Conservation (phyloP, 2,329 filamentous ascomycete genomes). For the Verticillium klebahnii region DNA sequence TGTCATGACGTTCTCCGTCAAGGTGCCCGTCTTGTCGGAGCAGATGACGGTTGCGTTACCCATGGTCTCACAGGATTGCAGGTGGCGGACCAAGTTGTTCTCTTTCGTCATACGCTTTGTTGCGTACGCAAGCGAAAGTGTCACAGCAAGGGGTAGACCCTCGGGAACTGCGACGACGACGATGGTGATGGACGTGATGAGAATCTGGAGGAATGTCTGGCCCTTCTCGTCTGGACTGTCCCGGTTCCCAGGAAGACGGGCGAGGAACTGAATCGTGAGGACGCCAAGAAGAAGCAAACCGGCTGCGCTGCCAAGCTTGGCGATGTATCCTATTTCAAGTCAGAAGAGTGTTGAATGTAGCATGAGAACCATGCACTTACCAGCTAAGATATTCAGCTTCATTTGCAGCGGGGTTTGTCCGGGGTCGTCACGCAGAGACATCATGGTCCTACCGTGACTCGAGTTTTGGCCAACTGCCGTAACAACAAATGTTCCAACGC, state of each 20-base stretch:
- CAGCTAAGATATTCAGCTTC: slow-evolving; percentile 16
- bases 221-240: slow-evolving; percentile 33
- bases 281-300: slow-evolving; percentile 14
- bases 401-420: slow-evolving; percentile 16
- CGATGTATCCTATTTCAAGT: slow-evolving; percentile 13
- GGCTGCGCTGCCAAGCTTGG: slow-evolving; percentile 15
- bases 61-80: slow-evolving; percentile 60
- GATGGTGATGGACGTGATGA: slow-evolving; percentile 39
- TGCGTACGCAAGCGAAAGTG: slow-evolving; percentile 57
- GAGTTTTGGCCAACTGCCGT: slow-evolving; percentile 16
- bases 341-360: background rate
- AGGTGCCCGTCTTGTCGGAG: slow-evolving; percentile 62
- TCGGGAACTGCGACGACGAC: slow-evolving; percentile 58
- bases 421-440: slow-evolving; percentile 15
- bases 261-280: slow-evolving; percentile 15
- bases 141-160: slow-evolving; percentile 56
- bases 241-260: slow-evolving; percentile 33
- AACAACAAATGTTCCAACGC: slow-evolving; percentile 13
- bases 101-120: slow-evolving; percentile 60
- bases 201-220: slow-evolving; percentile 46
- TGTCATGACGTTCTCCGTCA: slow-evolving; percentile 61
- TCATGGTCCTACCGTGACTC: slow-evolving; percentile 16
- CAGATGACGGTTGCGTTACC: slow-evolving; percentile 60
- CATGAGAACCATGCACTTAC: slow-evolving; percentile 1
- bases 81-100: slow-evolving; percentile 55